These are phyloP conservation scores for Passalora sequoiae DNA, from an alignment of 2,329 filamentous ascomycete species.

Conservation along the genomic window DNA sequence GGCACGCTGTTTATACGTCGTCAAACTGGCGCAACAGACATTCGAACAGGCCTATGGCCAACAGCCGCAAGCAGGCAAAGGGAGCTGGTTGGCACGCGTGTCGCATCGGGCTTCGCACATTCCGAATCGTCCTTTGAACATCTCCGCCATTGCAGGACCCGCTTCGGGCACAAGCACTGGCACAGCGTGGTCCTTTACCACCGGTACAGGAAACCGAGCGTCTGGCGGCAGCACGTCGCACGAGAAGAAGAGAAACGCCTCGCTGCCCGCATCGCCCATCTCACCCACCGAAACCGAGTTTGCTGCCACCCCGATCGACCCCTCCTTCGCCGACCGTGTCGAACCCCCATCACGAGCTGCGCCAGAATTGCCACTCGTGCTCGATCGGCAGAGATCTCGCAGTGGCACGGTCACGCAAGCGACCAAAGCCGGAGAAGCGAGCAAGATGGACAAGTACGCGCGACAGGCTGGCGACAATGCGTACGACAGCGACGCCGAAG, in stretches of 20 bases:
- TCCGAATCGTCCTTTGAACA: conserved; percentile 19
- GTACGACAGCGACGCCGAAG: conserved; percentile 72
- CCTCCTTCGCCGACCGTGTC: conserved; percentile 22
- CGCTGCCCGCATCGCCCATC: conserved; percentile 19
- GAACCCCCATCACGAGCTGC: conserved; percentile 10
- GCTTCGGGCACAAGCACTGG: too few relatives aligned
- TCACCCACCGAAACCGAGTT: conserved; percentile 30
- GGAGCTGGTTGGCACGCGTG: conserved; percentile 22
- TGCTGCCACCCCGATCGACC: conserved; percentile 30
- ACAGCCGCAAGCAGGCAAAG: not conserved
- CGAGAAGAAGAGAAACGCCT: conserved; percentile 14
- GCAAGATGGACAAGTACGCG: conserved; percentile 32
- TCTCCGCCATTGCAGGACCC: not conserved
- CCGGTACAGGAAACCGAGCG: not conserved
- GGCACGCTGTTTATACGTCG: not conserved
- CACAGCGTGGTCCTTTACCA: too few relatives aligned
- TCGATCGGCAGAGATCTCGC: conserved; percentile 12
- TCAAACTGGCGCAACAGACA: conserved; percentile 1
- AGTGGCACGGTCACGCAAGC: conserved; percentile 16
- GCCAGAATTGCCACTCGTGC: conserved; percentile 15
- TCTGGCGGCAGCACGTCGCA: conserved; percentile 9
- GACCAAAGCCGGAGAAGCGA: conserved; percentile 1
- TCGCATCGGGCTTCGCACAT: conserved; percentile 30
- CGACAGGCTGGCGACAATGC: conserved; percentile 35
- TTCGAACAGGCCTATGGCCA: conserved; percentile 8